Evolutionary conservation across 345 rosid genomes (phyloP), one percentile per base, ranked within the genome.

Genomic region (Excoecaria cochinchinensis): DNA sequence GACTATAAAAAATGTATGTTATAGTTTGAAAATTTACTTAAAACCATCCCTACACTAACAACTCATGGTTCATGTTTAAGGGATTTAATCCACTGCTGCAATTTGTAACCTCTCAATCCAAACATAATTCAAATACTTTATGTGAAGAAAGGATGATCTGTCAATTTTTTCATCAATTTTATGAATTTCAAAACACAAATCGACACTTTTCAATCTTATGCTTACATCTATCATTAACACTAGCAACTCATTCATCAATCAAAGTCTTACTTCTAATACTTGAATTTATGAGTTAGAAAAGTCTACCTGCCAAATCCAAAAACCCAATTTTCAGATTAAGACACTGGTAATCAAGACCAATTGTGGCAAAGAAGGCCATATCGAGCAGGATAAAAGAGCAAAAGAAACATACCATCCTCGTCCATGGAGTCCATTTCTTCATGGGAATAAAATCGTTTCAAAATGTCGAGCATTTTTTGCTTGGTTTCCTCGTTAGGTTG

Each of bases 381-480:
- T 44, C 8, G 48, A 44, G 48, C 5, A 44, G 48, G n/a, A 64
- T 4, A 12, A 42, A 70, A 53, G 22, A 22, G 44, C 1, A 70
- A 62, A 10, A 1, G 44, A 14, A 19, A 36, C 5, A 19, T 38
- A 67, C 71, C 76, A 63, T 85, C 87, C 66, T 75, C 89, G 52
- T 89, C 90, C 85, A 83, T 78, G 56, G 70, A 53, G 66, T 87
- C 93, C 63, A 78, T 64, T 52, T 67, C 77, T 71, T 86, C 91
- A 75, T 87, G 88, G 0, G 89, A 81, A 79, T 92, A 93, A 76
- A 89, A 84, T 36, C 93, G 86, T 81, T 87, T 91, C 84, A 95
- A 80, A 67, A 95, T 90, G 48, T 89, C 93, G 14, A 95, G 44
- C 97, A 90, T 95, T 81, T 88, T 95, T 77, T 40, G 79, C 77